These are phyloP conservation scores for Penicillium ucsense DNA, from an alignment of 495 filamentous ascomycete species.

Conservation along the genomic window DNA sequence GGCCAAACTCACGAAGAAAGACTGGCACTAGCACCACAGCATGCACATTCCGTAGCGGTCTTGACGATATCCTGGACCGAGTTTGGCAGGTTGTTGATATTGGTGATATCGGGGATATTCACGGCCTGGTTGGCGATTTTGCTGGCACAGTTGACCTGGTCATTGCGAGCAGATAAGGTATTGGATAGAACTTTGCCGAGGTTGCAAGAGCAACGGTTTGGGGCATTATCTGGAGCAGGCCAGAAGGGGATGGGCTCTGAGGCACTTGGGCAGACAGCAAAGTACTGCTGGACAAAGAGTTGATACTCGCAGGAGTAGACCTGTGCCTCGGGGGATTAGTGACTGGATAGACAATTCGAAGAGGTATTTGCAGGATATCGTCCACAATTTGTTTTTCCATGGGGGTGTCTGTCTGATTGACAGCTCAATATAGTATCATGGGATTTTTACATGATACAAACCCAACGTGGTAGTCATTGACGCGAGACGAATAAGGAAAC, in stretches of 20 bases:
- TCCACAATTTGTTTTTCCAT: rapidly evolving
- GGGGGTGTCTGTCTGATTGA: not conserved
- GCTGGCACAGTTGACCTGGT: conserved; percentile 13
- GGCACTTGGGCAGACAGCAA: conserved; percentile 19
- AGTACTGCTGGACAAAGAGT: conserved; percentile 24
- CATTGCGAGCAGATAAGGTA: conserved; percentile 15
- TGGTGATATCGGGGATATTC: conserved; percentile 6
- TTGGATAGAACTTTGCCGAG: conserved; percentile 17
- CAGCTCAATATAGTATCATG: too few species aligned
- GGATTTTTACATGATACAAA: too few species aligned
- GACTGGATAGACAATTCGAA: not conserved
- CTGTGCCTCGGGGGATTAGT: conserved; percentile 1
- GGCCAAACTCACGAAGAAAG: conserved; percentile 15
- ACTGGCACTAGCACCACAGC: conserved; percentile 21
- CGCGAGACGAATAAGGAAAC: not conserved
- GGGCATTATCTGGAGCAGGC: conserved; percentile 21
- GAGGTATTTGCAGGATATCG: too few species aligned
- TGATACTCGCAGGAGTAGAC: conserved; percentile 29
- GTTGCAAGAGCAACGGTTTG: conserved; percentile 24
- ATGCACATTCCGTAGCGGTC: conserved; percentile 15
- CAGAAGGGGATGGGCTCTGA: conserved; percentile 24
- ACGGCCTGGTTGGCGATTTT: conserved; percentile 12
- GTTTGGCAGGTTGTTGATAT: conserved; percentile 1
- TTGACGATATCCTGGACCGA: conserved; percentile 9
- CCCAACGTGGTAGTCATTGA: not conserved